Evolutionary conservation across 495 filamentous ascomycete genomes (phyloP).

Genomic region (Astrothelium macrocarpum): DNA sequence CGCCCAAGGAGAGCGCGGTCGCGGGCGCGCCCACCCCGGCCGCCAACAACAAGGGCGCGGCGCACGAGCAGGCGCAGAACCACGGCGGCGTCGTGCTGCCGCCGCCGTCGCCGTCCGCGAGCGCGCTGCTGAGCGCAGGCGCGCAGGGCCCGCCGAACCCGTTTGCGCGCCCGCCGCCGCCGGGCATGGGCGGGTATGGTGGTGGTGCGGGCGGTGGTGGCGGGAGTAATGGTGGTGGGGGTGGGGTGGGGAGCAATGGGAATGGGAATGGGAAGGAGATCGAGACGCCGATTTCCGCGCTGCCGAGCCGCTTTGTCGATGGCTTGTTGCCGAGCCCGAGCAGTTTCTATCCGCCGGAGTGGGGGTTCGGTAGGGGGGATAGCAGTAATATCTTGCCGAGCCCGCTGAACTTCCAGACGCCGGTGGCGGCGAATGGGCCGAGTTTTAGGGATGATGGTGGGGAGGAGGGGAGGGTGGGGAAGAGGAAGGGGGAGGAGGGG

Average conservation of each 20-base stretch:
- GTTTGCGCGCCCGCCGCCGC: slow-evolving; percentile 74
- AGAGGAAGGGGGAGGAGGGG: slow-evolving; percentile 32
- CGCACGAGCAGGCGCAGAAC: no score
- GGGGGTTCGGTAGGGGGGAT: slow-evolving; percentile 63
- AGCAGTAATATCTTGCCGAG: slow-evolving; percentile 77
- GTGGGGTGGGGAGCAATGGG: no score
- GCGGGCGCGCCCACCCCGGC: no score
- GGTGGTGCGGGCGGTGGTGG: no score
- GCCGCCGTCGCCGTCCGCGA: slow-evolving; percentile 83
- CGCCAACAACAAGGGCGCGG: no score
- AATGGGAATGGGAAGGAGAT: slow-evolving; percentile 61
- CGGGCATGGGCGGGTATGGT: slow-evolving; percentile 46
- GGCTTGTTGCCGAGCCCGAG: slow-evolving; percentile 79
- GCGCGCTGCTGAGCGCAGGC: slow-evolving; percentile 77
- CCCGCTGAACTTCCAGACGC: slow-evolving; percentile 85
- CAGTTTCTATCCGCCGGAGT: slow-evolving; percentile 77
- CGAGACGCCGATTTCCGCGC: slow-evolving; percentile 94
- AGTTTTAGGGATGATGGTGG: slow-evolving; percentile 34
- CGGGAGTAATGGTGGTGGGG: no score
- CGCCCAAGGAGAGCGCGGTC: slow-evolving; percentile 63
- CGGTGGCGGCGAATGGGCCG: slow-evolving; percentile 51
- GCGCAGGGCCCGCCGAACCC: slow-evolving; percentile 91
- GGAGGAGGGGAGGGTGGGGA: slow-evolving; percentile 33
- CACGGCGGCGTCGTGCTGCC: slow-evolving; percentile 69
- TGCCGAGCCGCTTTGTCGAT: slow-evolving; percentile 82